phyloP scores from a whole-genome alignment of 108 stramenopile genomes.

The Cyclotella sp. region DNA sequence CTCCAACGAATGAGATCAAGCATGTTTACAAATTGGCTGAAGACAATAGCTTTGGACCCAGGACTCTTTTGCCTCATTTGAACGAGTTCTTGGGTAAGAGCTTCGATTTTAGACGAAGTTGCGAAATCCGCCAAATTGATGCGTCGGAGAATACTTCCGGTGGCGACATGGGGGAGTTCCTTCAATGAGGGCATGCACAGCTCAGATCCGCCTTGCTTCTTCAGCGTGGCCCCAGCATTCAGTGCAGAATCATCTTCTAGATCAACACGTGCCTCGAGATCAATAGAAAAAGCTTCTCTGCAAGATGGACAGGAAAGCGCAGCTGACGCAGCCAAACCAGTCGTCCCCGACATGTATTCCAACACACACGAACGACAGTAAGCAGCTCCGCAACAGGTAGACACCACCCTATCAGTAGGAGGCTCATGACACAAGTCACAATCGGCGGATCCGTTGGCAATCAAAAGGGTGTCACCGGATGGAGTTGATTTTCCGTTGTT shows the following conservation, averaged over 20 bases:
- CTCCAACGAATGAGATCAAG: conserved; percentile 95
- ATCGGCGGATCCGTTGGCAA: conserved; percentile 75
- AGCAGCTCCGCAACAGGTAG: conserved; percentile 76
- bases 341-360: conserved; percentile 75
- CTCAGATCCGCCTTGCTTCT: conserved; percentile 17
- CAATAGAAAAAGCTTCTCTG: conserved; percentile 77
- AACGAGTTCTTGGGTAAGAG: conserved; percentile 90
- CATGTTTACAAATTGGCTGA: conserved; percentile 98
- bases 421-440: conserved; percentile 88
- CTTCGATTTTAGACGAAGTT: conserved; percentile 96
- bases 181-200: conserved; percentile 73
- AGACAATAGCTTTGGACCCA: conserved; percentile 97
- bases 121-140: conserved; percentile 96
- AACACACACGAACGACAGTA: conserved; percentile 85
- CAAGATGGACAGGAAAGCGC: conserved; percentile 79
- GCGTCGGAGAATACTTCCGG: conserved; percentile 87
- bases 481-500: conserved; percentile 12
- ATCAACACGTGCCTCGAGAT: conserved; percentile 71
- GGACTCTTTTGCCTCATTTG: conserved; percentile 87
- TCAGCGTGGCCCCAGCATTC: conserved; percentile 8
- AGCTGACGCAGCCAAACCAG: conserved; percentile 41
- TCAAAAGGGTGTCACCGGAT: conserved; percentile 27
- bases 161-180: conserved; percentile 73
- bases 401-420: conserved; percentile 76
- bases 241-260: conserved; percentile 70